Evolutionary conservation across 805 yeast genomes (phyloP).

Genomic region (Schwanniomyces occidentalis): DNA sequence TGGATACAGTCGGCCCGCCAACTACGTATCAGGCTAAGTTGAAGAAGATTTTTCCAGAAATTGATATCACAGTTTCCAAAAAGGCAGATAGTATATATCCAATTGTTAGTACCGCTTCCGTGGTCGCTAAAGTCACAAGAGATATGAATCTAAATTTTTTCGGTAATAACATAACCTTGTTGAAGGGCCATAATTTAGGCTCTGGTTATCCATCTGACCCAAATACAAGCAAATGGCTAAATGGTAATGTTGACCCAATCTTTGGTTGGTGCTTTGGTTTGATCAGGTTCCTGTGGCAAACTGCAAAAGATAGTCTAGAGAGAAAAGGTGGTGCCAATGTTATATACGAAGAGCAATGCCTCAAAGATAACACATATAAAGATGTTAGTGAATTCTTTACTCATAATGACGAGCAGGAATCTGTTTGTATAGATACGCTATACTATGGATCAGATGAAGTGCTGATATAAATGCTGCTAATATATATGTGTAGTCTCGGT

Average conservation of each 20-base stretch:
- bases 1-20: constrained; percentile 98
- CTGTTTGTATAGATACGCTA: constrained; percentile 4
- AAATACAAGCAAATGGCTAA: constrained; percentile 76
- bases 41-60: constrained; percentile 62
- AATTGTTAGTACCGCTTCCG: constrained; percentile 90
- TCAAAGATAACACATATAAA: constrained; percentile 28
- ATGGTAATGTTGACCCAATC: constrained; percentile 58
- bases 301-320: constrained; percentile 71
- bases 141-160: constrained; percentile 56
- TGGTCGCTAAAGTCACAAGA: constrained; percentile 95
- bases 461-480: constrained; percentile 3
- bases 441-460: constrained; percentile 7
- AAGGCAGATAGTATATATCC: constrained; percentile 94
- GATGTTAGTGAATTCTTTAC: constrained; percentile 23
- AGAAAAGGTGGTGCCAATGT: constrained; percentile 53
- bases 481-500: constrained; percentile 13
- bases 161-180: constrained; percentile 25
- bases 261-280: constrained; percentile 84
- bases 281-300: constrained; percentile 91
- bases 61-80: constrained; percentile 80
- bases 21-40: constrained; percentile 76
- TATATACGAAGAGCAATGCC: constrained; percentile 58
- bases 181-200: constrained; percentile 54
- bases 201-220: constrained; percentile 97
- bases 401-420: background rate